Conservation (phyloP, 169 alveolate genomes). For the Cryptosporidium baileyi region DNA sequence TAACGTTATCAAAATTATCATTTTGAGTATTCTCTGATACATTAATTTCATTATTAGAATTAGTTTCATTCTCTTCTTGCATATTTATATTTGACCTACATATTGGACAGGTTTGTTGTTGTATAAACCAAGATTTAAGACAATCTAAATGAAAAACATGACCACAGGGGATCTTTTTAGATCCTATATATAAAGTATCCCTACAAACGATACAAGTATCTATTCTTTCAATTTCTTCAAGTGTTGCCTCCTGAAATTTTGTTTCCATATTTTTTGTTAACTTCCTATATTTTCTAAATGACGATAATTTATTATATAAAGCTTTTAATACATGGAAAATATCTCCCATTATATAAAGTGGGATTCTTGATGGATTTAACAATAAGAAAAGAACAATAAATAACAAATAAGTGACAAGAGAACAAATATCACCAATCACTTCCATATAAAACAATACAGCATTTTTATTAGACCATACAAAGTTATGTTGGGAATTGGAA, state of each 20-base stretch:
- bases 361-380: constrained; percentile 83
- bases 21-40: not conserved
- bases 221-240: constrained; percentile 80
- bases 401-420: constrained; percentile 24
- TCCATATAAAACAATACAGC: constrained; percentile 45
- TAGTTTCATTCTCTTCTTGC: constrained; percentile 8
- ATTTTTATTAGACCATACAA: constrained; percentile 43
- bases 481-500: not conserved
- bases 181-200: constrained; percentile 80
- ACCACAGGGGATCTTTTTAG: constrained; percentile 84
- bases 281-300: constrained; percentile 74
- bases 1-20: not conserved
- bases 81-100: constrained; percentile 73
- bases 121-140: constrained; percentile 84
- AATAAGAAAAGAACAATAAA: constrained; percentile 77
- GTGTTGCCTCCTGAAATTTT: constrained; percentile 82
- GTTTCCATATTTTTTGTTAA: constrained; percentile 64
- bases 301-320: constrained; percentile 69
- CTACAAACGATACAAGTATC: constrained; percentile 88
- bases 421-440: constrained; percentile 35
- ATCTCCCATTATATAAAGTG: constrained; percentile 86
- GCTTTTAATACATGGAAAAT: constrained; percentile 79
- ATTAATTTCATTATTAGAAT: not conserved
- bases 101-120: constrained; percentile 84
- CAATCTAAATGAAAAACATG: constrained; percentile 85